Conservation (phyloP, 352 stramenopile species). For the Phytophthora cajani region DNA sequence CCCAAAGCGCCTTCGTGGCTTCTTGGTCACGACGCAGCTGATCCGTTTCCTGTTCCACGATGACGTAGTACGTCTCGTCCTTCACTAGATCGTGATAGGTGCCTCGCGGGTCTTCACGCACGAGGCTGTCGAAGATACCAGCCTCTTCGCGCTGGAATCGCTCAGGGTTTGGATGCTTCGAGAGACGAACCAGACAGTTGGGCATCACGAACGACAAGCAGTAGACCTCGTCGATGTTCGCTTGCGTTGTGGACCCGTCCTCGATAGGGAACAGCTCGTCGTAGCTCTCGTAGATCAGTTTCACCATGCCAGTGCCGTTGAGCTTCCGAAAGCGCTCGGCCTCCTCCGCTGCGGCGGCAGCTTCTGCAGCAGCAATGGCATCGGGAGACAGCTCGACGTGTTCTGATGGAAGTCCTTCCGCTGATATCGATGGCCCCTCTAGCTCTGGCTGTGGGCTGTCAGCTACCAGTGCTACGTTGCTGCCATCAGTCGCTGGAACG, state of each 20-base stretch:
- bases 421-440: background rate
- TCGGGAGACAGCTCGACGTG: conserved; percentile 8
- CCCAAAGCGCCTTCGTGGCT: conserved; percentile 61
- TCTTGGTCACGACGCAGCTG: conserved; percentile 74
- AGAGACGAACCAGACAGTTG: conserved; percentile 83
- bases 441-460: conserved; percentile 9
- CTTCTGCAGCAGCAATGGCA: conserved; percentile 6
- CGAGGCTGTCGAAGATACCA: conserved; percentile 61
- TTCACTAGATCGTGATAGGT: conserved; percentile 76
- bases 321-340: conserved; percentile 45
- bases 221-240: conserved; percentile 84
- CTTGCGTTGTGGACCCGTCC: conserved; percentile 78
- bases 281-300: conserved; percentile 90
- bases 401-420: conserved; percentile 1
- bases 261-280: conserved; percentile 84
- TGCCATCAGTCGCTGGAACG: background rate
- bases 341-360: conserved; percentile 30
- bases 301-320: conserved; percentile 67
- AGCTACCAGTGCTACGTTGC: background rate
- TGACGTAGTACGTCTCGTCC: conserved; percentile 80
- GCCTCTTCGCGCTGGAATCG: conserved; percentile 60
- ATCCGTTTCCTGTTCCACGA: conserved; percentile 83
- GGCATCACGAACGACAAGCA: conserved; percentile 91
- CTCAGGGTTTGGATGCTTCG: conserved; percentile 50
- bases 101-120: conserved; percentile 72